Evolutionary conservation across 2,329 filamentous ascomycete species (phyloP).

Genomic region (Zalaria sp.): DNA sequence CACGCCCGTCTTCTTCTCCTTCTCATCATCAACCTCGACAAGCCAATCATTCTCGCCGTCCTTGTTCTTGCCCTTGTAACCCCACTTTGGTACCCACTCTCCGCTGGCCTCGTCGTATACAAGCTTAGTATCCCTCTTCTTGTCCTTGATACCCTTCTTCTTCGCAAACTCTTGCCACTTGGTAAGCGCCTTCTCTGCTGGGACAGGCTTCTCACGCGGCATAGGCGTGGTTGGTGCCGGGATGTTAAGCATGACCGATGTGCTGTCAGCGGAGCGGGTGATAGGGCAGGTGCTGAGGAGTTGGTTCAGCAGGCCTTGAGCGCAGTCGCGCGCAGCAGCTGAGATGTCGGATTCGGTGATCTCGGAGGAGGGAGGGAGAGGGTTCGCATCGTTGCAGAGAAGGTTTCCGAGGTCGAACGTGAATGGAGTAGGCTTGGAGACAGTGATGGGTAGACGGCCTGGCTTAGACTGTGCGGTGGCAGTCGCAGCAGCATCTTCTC

Average conservation of each 20-base stretch:
- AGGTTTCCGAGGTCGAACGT: conserved; percentile 85
- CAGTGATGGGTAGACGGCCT: conserved; percentile 8
- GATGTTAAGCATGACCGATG: conserved; percentile 58
- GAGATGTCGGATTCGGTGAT: conserved; percentile 41
- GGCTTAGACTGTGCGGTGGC: not conserved
- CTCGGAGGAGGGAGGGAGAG: conserved; percentile 42
- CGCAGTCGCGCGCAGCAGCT: conserved; percentile 68
- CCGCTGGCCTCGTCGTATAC: conserved; percentile 72
- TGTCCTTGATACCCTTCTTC: conserved; percentile 92
- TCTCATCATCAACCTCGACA: conserved; percentile 71
- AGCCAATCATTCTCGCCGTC: conserved; percentile 73
- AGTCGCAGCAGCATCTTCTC: not conserved
- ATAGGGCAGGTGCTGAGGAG: conserved; percentile 80
- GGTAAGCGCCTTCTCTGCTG: conserved; percentile 65
- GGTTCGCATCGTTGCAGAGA: conserved; percentile 76
- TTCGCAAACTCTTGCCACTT: conserved; percentile 94
- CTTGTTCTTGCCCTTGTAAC: conserved; percentile 84
- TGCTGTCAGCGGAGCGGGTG: conserved; percentile 47
- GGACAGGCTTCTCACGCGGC: conserved; percentile 85
- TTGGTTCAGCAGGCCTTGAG: conserved; percentile 87
- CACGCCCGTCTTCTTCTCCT: conserved; percentile 40
- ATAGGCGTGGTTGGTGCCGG: conserved; percentile 56
- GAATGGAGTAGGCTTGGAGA: conserved; percentile 71
- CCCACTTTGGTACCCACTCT: conserved; percentile 91
- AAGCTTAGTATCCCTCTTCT: conserved; percentile 67